Conservation (phyloP, 257 asterid species). For the Buddleja alternifolia region DNA sequence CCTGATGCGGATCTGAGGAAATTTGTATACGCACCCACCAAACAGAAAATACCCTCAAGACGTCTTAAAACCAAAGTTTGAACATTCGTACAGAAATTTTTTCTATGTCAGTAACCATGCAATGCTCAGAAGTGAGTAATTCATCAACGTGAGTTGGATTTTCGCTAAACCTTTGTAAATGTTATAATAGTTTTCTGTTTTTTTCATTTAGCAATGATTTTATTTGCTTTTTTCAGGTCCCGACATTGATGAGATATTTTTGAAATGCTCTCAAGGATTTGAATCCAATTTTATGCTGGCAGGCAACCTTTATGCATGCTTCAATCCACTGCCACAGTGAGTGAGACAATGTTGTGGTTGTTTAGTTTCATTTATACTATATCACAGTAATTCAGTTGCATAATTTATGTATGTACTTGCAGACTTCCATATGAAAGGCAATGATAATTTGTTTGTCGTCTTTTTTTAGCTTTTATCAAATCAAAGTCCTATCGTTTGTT, state of each 20-base stretch:
- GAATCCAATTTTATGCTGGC: no score
- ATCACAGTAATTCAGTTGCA: not conserved
- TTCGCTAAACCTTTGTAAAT: not conserved
- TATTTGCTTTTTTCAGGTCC: not conserved
- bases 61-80: slow-evolving; percentile 36
- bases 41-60: slow-evolving; percentile 34
- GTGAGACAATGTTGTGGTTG: slow-evolving; percentile 9
- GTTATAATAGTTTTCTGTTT: not conserved
- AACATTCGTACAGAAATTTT: not conserved
- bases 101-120: not conserved
- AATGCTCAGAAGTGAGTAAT: not conserved
- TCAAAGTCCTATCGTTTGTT: no score
- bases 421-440: slow-evolving; percentile 5
- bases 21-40: slow-evolving; percentile 48
- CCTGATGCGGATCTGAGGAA: slow-evolving; percentile 45
- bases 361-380: not conserved
- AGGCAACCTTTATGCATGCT: no score
- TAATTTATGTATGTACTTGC: slow-evolving; percentile 2
- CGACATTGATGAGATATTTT: no score
- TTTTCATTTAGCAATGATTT: not conserved
- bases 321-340: no score
- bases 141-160: not conserved
- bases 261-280: not conserved
- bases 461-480: no score
- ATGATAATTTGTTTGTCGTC: not conserved